A percentile compares a stretch with the other conserved stretches of the same genome.
These are phyloP conservation scores for Coemansia sp. DNA, from an alignment of 192 early-diverging fungal species.

Conservation along the genomic window DNA sequence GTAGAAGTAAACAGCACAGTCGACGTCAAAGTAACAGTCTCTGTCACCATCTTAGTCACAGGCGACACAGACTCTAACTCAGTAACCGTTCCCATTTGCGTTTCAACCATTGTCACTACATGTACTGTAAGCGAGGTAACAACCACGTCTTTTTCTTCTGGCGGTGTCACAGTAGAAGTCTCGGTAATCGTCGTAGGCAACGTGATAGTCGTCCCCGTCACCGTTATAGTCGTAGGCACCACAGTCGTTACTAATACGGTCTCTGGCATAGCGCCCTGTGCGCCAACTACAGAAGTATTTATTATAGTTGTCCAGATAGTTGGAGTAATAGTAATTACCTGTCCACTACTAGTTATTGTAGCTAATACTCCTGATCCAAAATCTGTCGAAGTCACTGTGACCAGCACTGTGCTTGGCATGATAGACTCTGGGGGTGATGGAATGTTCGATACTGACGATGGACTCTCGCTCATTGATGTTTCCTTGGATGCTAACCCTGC, in stretches of 20 bases:
- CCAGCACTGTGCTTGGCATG: conserved; percentile 1
- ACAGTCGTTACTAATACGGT: background rate
- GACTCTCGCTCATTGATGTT: conserved; percentile 1
- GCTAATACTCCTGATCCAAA: background rate
- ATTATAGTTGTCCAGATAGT: background rate
- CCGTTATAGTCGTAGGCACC: background rate
- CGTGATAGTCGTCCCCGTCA: background rate
- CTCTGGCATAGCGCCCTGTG: background rate
- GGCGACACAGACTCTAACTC: background rate
- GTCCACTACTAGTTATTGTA: background rate
- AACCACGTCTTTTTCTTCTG: background rate
- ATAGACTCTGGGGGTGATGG: background rate
- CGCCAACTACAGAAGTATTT: background rate
- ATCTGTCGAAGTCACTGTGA: background rate
- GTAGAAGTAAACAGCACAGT: conserved; percentile 1
- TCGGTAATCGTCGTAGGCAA: background rate
- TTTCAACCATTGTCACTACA: background rate
- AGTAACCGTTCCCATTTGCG: background rate
- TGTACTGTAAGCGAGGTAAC: background rate
- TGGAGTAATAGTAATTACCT: background rate
- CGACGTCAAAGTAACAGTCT: conserved; percentile 10
- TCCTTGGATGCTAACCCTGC: background rate
- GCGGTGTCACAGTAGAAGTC: background rate
- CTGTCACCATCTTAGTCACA: background rate
- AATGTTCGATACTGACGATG: background rate